phyloP scores from a whole-genome alignment of 2,329 filamentous ascomycete species.

The Westerdykella ornata region DNA sequence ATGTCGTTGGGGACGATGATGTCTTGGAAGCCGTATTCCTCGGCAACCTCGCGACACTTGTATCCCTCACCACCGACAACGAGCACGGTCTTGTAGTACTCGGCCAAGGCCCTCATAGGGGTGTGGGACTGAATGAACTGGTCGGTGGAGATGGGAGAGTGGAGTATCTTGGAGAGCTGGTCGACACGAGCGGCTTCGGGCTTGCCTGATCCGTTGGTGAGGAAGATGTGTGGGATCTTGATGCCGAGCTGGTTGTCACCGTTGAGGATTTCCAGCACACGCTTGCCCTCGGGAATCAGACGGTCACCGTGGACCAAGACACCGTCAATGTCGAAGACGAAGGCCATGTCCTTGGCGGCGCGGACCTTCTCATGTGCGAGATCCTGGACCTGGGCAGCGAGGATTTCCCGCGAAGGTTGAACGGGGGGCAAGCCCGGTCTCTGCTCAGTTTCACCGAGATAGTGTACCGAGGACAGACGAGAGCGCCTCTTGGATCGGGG shows the following conservation, averaged over 20 bases:
- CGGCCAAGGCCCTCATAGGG: constrained; percentile 66
- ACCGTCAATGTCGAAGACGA: constrained; percentile 73
- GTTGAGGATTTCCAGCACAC: constrained; percentile 63
- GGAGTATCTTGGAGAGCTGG: constrained; percentile 61
- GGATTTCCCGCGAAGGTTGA: constrained; percentile 58
- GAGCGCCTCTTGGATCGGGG: constrained; percentile 64
- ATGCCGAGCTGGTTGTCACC: constrained; percentile 72
- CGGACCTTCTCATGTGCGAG: constrained; percentile 59
- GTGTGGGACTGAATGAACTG: constrained; percentile 75
- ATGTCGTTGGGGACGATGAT: constrained; percentile 69
- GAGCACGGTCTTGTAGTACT: constrained; percentile 71
- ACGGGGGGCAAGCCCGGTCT: constrained; percentile 54
- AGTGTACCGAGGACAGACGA: constrained; percentile 57
- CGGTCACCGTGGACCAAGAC: constrained; percentile 68
- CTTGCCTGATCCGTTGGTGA: constrained; percentile 70
- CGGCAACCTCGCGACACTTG: constrained; percentile 65
- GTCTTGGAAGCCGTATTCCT: constrained; percentile 67
- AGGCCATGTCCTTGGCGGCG: constrained; percentile 71
- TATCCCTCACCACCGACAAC: constrained; percentile 71
- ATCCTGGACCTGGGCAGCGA: constrained; percentile 64
- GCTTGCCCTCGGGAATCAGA: constrained; percentile 60
- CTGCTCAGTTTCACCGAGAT: constrained; percentile 40
- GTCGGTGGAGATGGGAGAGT: constrained; percentile 58
- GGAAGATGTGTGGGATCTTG: constrained; percentile 68
- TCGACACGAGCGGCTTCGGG: constrained; percentile 58